Conservation (phyloP, 78 protist species). For the Dictyostelium capitatum region DNA sequence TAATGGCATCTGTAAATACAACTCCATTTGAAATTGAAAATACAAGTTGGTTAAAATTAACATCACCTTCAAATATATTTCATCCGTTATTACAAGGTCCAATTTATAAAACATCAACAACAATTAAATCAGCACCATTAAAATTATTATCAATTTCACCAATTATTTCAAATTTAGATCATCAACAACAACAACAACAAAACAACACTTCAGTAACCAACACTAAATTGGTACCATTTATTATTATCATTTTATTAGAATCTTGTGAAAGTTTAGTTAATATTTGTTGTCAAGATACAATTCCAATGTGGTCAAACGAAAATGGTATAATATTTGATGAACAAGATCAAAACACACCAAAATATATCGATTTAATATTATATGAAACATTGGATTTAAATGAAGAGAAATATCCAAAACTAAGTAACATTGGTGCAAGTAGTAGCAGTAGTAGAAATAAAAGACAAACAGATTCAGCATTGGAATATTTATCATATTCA, state of each 20-base stretch:
- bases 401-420: neutral
- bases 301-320: slow-evolving; percentile 54
- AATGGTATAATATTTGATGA: slow-evolving; percentile 11
- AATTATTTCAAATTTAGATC: neutral
- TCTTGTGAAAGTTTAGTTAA: slow-evolving; percentile 24
- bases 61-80: neutral
- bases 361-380: slow-evolving; percentile 11
- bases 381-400: slow-evolving; percentile 51
- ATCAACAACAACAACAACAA: neutral
- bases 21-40: neutral
- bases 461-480: neutral
- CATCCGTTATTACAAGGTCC: slow-evolving; percentile 40
- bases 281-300: slow-evolving; percentile 30
- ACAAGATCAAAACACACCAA: neutral
- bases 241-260: slow-evolving; percentile 16
- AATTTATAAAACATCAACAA: neutral
- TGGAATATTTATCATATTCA: slow-evolving; percentile 39
- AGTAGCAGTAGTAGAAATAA: neutral
- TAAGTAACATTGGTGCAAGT: too few relatives aligned
- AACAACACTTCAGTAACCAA: neutral
- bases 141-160: slow-evolving; percentile 18
- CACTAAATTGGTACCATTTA: slow-evolving; percentile 3
- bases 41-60: slow-evolving; percentile 5
- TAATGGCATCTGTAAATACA: slow-evolving; percentile 5
- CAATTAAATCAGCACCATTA: slow-evolving; percentile 6